These are phyloP conservation scores for Rhodotorula sp. DNA, from an alignment of 1,284 basidiomycete species.

Conservation along the genomic window DNA sequence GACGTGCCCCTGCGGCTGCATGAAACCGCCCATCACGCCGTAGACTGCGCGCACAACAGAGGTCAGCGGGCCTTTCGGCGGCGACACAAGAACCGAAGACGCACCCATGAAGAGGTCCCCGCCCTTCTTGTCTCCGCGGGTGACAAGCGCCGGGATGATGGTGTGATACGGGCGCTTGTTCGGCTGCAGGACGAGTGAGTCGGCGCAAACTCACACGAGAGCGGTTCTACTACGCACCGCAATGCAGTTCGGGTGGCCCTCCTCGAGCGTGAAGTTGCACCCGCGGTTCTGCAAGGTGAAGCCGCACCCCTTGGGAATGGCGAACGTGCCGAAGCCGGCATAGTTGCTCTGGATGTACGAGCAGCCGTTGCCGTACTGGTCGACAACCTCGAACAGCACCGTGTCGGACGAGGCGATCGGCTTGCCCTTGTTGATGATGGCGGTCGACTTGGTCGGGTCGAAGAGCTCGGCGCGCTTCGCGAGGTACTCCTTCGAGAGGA, in stretches of 20 bases:
- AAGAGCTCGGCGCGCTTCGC: constrained; percentile 76
- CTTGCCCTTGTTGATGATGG: constrained; percentile 70
- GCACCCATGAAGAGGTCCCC: constrained; percentile 71
- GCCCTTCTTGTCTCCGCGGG: constrained; percentile 59
- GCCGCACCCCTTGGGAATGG: constrained; percentile 86
- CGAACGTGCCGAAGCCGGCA: constrained; percentile 59
- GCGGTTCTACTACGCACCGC: constrained; percentile 52
- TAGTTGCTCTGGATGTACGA: constrained; percentile 73
- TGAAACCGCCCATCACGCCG: constrained; percentile 63
- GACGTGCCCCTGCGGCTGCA: constrained; percentile 92
- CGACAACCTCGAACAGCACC: constrained; percentile 70
- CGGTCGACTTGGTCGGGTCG: constrained; percentile 66
- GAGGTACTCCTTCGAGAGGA: constrained; percentile 83
- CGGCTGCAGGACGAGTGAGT: constrained; percentile 1
- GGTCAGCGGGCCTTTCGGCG: neutral
- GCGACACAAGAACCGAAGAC: constrained; percentile 52
- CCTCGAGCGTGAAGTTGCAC: constrained; percentile 73
- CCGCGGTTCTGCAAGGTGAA: constrained; percentile 96
- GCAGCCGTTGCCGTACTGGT: constrained; percentile 59
- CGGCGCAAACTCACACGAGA: neutral
- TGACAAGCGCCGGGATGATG: constrained; percentile 77
- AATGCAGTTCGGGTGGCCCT: constrained; percentile 80
- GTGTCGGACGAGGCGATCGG: constrained; percentile 84
- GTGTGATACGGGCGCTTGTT: constrained; percentile 43
- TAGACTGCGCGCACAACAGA: neutral